Conservation (phyloP, 2,329 filamentous ascomycete genomes). For the Xylariaceae sp. region DNA sequence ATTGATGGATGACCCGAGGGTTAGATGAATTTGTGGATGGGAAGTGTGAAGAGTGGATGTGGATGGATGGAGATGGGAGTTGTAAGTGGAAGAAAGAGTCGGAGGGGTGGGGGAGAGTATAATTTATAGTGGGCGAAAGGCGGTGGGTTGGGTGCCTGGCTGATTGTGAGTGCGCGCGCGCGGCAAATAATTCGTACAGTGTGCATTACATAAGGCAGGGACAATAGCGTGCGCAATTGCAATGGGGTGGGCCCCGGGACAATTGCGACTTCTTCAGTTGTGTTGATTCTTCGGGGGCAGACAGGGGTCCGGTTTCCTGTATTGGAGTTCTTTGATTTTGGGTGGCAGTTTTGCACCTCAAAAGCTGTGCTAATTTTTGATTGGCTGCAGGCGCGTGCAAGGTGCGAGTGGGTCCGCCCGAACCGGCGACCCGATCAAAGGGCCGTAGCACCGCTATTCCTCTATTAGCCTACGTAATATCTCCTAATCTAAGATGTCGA, state of each 20-base stretch:
- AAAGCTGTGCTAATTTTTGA: constrained; percentile 27
- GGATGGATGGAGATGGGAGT: constrained; percentile 24
- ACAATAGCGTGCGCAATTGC: background rate
- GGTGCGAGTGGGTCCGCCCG: constrained; percentile 7
- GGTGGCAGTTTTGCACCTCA: constrained; percentile 27
- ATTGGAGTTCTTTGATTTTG: constrained; percentile 28
- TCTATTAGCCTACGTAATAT: background rate
- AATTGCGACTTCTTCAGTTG: constrained; percentile 14
- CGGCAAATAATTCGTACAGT: constrained; percentile 1
- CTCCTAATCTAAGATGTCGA: too few relatives aligned
- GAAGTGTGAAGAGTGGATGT: constrained; percentile 28
- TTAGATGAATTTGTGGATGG: constrained; percentile 28
- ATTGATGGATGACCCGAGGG: constrained; percentile 23
- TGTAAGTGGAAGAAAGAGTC: constrained; percentile 28
- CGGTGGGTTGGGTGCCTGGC: constrained; percentile 16
- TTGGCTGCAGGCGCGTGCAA: constrained; percentile 26
- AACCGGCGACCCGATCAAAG: constrained; percentile 3
- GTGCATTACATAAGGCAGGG: background rate
- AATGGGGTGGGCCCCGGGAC: constrained; percentile 22
- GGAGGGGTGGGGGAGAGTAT: constrained; percentile 28
- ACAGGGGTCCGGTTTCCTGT: constrained; percentile 33
- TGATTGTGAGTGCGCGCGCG: constrained; percentile 28
- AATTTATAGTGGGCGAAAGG: constrained; percentile 31
- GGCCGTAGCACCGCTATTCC: background rate
- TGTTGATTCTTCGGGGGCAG: constrained; percentile 28